phyloP scores from a whole-genome alignment of 305 asterid genomes.

The Solanum hybrid region DNA sequence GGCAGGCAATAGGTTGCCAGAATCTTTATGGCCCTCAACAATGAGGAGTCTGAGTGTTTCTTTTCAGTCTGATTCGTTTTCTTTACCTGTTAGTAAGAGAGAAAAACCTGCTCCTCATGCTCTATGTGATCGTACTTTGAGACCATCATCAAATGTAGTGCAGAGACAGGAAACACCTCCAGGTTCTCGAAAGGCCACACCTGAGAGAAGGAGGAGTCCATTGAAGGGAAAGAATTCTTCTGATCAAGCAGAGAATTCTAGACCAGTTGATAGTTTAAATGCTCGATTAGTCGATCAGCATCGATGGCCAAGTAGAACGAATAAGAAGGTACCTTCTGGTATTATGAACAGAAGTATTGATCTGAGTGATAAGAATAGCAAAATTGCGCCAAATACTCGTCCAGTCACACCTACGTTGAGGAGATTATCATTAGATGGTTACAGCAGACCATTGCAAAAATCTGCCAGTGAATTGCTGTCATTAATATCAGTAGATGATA shows the following conservation, averaged over 20 bases:
- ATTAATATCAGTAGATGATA: slow-evolving; percentile 13
- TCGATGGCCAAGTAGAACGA: slow-evolving; percentile 69
- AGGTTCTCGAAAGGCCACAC: slow-evolving; percentile 45
- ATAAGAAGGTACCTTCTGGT: slow-evolving; percentile 31
- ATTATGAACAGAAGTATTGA: slow-evolving; percentile 39
- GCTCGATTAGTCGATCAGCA: slow-evolving; percentile 59
- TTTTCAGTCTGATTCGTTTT: slow-evolving; percentile 42
- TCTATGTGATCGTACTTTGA: slow-evolving; percentile 31
- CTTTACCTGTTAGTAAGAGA: slow-evolving; percentile 40
- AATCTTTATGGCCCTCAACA: slow-evolving; percentile 84
- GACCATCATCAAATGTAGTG: slow-evolving; percentile 32
- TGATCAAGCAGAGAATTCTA: slow-evolving; percentile 62
- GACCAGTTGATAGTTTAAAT: slow-evolving; percentile 43
- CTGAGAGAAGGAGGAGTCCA: slow-evolving; percentile 72
- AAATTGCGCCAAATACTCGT: slow-evolving; percentile 25
- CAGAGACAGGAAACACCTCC: slow-evolving; percentile 25
- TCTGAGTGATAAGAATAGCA: slow-evolving; percentile 42
- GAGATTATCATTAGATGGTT: slow-evolving; percentile 62
- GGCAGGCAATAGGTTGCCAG: slow-evolving; percentile 41
- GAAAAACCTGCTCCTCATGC: slow-evolving; percentile 43
- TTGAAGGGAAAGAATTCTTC: slow-evolving; percentile 48
- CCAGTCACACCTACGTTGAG: slow-evolving; percentile 29
- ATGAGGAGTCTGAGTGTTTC: slow-evolving; percentile 62
- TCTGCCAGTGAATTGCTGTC: slow-evolving; percentile 40
- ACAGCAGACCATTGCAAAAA: slow-evolving; percentile 37